A percentile compares a stretch with the other conserved stretches of the same genome.
Evolutionary conservation across 176 grass and related monocot genomes (phyloP).

Genomic region (Paspalum notatum): DNA sequence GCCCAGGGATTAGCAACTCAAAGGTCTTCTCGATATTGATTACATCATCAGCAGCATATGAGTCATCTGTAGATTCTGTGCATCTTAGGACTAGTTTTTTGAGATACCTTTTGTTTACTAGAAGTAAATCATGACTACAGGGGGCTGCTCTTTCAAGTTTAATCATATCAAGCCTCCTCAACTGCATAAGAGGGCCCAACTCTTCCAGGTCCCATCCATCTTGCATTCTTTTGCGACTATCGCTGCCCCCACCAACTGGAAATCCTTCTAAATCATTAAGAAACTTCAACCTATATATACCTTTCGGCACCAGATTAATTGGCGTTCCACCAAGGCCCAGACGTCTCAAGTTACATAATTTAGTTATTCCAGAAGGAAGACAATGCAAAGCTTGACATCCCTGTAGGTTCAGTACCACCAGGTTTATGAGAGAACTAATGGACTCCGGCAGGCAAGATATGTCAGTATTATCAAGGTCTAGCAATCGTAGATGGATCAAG

Average conservation of each 20-base stretch:
- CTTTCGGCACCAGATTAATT: slow-evolving; percentile 25
- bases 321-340: background rate
- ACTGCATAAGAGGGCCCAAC: background rate
- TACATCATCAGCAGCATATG: background rate
- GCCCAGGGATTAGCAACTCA: slow-evolving; percentile 26
- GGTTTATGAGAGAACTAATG: slow-evolving; percentile 14
- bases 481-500: slow-evolving; percentile 14
- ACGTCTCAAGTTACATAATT: background rate
- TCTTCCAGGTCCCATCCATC: slow-evolving; percentile 33
- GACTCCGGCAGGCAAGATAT: slow-evolving; percentile 28
- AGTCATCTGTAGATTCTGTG: background rate
- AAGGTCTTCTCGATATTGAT: slow-evolving; percentile 28
- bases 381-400: background rate
- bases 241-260: background rate
- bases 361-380: slow-evolving; percentile 11
- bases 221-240: background rate
- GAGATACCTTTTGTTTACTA: slow-evolving; percentile 12
- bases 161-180: slow-evolving; percentile 9
- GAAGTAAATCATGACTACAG: background rate
- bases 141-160: slow-evolving; percentile 5
- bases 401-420: background rate
- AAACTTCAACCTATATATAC: background rate
- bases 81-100: rapidly evolving
- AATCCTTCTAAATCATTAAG: slow-evolving; percentile 11
- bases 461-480: background rate